A percentile compares a stretch with the other conserved stretches of the same genome.
Evolutionary conservation across 495 filamentous ascomycete species (phyloP).

Genomic region (Parathielavia appendiculata): DNA sequence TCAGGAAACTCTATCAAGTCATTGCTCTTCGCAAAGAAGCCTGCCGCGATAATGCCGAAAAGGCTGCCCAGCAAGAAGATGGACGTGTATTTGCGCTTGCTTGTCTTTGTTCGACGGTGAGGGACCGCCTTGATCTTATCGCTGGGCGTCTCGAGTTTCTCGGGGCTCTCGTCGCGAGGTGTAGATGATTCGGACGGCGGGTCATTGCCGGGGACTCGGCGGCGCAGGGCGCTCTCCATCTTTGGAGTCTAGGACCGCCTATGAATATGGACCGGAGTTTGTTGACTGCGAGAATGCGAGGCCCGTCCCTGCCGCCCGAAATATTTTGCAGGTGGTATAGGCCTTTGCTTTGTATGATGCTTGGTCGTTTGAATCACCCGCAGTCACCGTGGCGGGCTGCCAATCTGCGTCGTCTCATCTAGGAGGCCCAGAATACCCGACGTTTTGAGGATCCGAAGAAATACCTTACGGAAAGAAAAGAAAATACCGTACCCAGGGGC

Average conservation of each 20-base stretch:
- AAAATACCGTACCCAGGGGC: no score
- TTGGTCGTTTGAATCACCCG: neutral
- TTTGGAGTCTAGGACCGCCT: neutral
- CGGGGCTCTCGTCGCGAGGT: conserved; percentile 42
- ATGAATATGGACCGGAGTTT: neutral
- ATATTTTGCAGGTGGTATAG: no score
- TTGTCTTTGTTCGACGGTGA: conserved; percentile 39
- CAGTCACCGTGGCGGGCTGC: neutral
- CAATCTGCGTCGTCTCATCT: neutral
- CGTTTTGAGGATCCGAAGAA: no score
- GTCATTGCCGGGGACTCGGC: conserved; percentile 37
- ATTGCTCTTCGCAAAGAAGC: conserved; percentile 78
- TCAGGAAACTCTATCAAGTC: conserved; percentile 79
- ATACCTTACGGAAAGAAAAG: no score
- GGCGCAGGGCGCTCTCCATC: conserved; percentile 48
- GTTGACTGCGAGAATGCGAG: neutral
- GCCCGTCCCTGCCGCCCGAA: neutral
- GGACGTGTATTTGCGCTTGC: conserved; percentile 67
- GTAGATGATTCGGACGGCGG: conserved; percentile 32
- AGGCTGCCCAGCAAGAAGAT: conserved; percentile 80
- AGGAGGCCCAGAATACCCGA: neutral
- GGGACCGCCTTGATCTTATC: conserved; percentile 41
- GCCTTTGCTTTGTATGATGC: neutral
- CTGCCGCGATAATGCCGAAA: conserved; percentile 74
- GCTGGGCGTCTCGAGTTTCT: conserved; percentile 40